A percentile compares a stretch with the other conserved stretches of the same genome.
Conservation (phyloP, 768 basidiomycete species). For the Rhodosporidiobolus sp. region DNA sequence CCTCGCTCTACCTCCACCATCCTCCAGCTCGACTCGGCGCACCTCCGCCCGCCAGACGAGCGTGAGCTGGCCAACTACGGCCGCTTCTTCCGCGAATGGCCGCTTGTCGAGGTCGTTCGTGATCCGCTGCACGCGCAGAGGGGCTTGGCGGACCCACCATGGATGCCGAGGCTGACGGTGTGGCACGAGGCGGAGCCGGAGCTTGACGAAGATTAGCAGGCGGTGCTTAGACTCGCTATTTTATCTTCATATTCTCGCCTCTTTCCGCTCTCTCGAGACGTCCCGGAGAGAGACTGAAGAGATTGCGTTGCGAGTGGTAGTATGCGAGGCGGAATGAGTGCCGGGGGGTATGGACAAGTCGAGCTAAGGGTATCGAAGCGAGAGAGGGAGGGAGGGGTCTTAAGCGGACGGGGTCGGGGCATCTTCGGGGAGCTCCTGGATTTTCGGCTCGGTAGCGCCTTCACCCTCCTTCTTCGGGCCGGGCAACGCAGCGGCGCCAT, state of each 20-base stretch:
- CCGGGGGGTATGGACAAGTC: too few relatives aligned
- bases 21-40: neutral
- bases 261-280: neutral
- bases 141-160: neutral
- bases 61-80: neutral
- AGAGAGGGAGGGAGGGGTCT: too few relatives aligned
- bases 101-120: neutral
- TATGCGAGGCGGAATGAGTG: too few relatives aligned
- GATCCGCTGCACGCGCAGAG: neutral
- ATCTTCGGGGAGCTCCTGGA: too few relatives aligned
- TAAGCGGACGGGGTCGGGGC: too few relatives aligned
- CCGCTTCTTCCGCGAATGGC: slow-evolving; percentile 2
- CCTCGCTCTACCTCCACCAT: neutral
- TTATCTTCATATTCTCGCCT: too few relatives aligned
- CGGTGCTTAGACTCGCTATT: neutral
- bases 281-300: neutral
- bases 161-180: neutral
- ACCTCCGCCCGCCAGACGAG: neutral
- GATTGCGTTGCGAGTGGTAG: too few relatives aligned
- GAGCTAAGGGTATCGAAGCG: too few relatives aligned
- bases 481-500: neutral
- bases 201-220: neutral
- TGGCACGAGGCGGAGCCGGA: slow-evolving; percentile 3
- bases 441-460: too few relatives aligned
- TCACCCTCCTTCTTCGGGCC: too few relatives aligned